Conservation (phyloP, 768 basidiomycete species). For the Coprinellus micaceus region DNA sequence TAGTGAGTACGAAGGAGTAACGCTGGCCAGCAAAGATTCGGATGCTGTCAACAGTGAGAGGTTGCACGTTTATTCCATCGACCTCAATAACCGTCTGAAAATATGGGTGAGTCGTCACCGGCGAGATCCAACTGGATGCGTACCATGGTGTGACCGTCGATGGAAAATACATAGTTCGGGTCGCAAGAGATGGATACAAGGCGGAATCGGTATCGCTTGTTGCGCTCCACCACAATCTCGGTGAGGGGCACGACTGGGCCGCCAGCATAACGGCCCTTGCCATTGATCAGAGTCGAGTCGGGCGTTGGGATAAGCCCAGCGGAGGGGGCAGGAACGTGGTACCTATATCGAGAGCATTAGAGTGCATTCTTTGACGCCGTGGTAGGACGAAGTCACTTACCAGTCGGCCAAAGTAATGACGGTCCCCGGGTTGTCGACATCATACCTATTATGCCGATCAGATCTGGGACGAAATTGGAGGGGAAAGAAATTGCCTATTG, state of each 20-base stretch:
- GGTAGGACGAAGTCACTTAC: too few species aligned
- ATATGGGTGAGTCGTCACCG: too few species aligned
- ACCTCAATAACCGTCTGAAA: conserved; percentile 24
- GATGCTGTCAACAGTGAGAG: conserved; percentile 35
- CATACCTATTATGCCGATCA: conserved; percentile 22
- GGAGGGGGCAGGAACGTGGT: neutral
- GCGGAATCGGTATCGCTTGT: conserved; percentile 45
- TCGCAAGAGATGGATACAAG: conserved; percentile 34
- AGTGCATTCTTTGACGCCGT: too few species aligned
- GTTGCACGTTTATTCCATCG: conserved; percentile 31
- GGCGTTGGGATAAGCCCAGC: neutral
- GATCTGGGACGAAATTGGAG: too few species aligned
- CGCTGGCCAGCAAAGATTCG: conserved; percentile 32
- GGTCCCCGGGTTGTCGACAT: conserved; percentile 38
- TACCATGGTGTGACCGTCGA: conserved; percentile 37
- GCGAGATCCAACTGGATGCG: too few species aligned
- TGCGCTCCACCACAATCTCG: conserved; percentile 36
- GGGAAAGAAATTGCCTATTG: neutral
- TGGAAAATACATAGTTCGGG: conserved; percentile 37
- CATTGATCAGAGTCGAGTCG: conserved; percentile 13
- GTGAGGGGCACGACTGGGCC: conserved; percentile 13
- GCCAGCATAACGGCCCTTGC: conserved; percentile 10
- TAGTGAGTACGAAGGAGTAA: conserved; percentile 29
- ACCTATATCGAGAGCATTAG: too few species aligned
- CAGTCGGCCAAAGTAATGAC: conserved; percentile 27